phyloP scores from a whole-genome alignment of 2,329 filamentous ascomycete genomes.

The Colletotrichum sp. region DNA sequence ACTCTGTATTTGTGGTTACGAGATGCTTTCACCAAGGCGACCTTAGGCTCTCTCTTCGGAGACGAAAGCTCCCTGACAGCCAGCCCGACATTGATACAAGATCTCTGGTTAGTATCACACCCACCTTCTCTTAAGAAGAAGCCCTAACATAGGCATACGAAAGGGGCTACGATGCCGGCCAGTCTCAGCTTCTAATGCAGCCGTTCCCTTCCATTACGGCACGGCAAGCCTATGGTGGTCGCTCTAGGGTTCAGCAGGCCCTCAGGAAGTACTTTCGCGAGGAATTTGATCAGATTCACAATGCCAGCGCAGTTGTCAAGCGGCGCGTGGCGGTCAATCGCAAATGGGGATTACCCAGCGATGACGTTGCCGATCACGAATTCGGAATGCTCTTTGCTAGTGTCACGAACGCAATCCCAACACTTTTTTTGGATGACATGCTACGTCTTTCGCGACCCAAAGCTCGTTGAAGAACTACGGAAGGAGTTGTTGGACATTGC shows the following conservation, averaged over 20 bases:
- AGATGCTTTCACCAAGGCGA: constrained; percentile 40
- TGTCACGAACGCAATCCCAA: constrained; percentile 40
- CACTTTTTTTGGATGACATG: constrained; percentile 40
- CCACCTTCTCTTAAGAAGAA: background rate
- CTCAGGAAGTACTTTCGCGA: constrained; percentile 33
- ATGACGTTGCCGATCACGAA: constrained; percentile 35
- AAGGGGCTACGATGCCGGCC: background rate
- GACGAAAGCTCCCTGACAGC: constrained; percentile 43
- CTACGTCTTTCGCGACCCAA: constrained; percentile 27
- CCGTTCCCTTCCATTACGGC: constrained; percentile 14
- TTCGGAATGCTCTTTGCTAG: constrained; percentile 33
- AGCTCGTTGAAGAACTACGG: background rate
- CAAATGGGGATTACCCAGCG: constrained; percentile 30
- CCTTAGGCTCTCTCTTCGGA: constrained; percentile 45
- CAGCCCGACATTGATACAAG: constrained; percentile 20
- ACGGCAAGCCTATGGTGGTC: constrained; percentile 27
- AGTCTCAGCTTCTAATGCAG: background rate
- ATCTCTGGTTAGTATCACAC: background rate
- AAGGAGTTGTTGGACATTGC: background rate
- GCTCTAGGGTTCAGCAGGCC: constrained; percentile 25
- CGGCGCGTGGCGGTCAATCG: constrained; percentile 30
- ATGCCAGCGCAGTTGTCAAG: constrained; percentile 32
- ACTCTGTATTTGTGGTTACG: constrained; percentile 40
- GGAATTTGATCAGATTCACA: constrained; percentile 25
- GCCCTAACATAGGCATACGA: background rate